Evolutionary conservation across 164 flowering plant species (phyloP).

Genomic region (Echeveria elegans): DNA sequence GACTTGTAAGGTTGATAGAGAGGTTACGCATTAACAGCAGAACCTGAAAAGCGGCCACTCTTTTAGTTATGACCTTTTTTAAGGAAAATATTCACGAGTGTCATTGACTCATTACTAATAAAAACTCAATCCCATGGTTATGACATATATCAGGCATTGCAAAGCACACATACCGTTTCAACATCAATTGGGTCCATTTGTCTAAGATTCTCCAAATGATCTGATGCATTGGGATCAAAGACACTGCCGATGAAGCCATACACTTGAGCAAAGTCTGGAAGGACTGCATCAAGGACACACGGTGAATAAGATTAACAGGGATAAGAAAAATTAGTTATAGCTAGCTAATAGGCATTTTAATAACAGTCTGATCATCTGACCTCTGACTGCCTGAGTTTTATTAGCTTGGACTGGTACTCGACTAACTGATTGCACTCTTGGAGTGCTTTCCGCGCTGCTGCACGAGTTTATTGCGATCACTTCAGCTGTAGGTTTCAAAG

Average conservation of each 20-base stretch:
- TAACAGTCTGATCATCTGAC: neutral
- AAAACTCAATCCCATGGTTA: neutral
- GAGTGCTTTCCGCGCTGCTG: constrained; percentile 1
- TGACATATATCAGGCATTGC: neutral
- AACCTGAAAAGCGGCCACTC: constrained; percentile 38
- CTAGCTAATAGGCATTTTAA: neutral
- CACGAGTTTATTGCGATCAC: neutral
- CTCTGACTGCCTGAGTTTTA: neutral
- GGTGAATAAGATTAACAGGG: constrained; percentile 8
- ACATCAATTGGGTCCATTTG: constrained; percentile 93
- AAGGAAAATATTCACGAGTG: neutral
- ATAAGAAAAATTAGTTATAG: neutral
- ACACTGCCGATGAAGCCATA: constrained; percentile 87
- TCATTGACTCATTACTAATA: neutral
- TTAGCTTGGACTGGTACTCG: neutral
- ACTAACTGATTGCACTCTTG: constrained; percentile 4
- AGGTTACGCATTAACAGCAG: constrained; percentile 69
- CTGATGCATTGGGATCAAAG: constrained; percentile 71
- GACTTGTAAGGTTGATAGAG: constrained; percentile 53
- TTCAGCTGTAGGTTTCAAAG: neutral
- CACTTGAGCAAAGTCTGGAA: constrained; percentile 85
- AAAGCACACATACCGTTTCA: constrained; percentile 60
- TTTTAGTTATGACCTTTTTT: neutral
- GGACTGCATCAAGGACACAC: constrained; percentile 34
- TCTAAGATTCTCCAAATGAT: constrained; percentile 73